Conservation (phyloP, 1,284 basidiomycete genomes). For the Heterobasidion occidentale region DNA sequence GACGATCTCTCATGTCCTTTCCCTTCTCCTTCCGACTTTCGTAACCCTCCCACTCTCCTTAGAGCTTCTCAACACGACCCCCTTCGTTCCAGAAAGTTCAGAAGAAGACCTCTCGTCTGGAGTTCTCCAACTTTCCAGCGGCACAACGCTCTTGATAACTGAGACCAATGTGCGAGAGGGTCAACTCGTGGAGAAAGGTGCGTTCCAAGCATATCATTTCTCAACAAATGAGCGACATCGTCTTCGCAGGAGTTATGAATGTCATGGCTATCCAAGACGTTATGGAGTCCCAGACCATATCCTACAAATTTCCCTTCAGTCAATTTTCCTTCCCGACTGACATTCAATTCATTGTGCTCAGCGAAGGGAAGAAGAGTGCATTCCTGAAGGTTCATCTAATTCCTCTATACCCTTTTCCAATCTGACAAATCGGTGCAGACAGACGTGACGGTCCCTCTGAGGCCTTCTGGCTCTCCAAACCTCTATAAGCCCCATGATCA, state of each 20-base stretch:
- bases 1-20: constrained; percentile 43
- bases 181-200: constrained; percentile 53
- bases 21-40: constrained; percentile 45
- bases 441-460: constrained; percentile 41
- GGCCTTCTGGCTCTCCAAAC: constrained; percentile 14
- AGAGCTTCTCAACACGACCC: constrained; percentile 50
- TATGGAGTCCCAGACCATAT: constrained; percentile 62
- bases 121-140: constrained; percentile 62
- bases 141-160: constrained; percentile 58
- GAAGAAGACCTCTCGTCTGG: constrained; percentile 73
- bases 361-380: constrained; percentile 58
- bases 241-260: constrained; percentile 54
- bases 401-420: background rate
- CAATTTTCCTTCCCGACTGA: constrained; percentile 73
- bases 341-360: constrained; percentile 55
- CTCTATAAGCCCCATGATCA: constrained; percentile 41
- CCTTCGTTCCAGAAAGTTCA: constrained; percentile 60
- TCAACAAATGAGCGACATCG: background rate
- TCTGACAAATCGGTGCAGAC: constrained; percentile 31
- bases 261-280: constrained; percentile 63
- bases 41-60: constrained; percentile 47
- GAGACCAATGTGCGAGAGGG: constrained; percentile 66
- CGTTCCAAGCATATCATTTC: constrained; percentile 2
- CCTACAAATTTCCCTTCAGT: constrained; percentile 78
- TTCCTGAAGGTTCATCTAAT: constrained; percentile 52